Evolutionary conservation across 2,329 filamentous ascomycete genomes (phyloP), one percentile per base, ranked within the genome.

Genomic region (Trichophyton mentagrophytes): DNA sequence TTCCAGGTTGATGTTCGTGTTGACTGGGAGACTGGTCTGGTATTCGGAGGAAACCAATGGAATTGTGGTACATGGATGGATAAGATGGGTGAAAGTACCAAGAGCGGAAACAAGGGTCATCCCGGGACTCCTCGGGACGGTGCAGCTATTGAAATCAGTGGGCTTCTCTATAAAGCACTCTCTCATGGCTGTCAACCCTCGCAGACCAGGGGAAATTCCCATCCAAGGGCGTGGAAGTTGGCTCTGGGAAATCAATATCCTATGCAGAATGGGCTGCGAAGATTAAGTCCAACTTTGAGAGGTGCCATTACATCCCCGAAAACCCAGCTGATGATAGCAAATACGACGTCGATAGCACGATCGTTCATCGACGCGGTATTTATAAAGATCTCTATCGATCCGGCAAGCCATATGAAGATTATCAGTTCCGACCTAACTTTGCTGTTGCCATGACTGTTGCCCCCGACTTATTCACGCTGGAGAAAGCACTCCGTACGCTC

Each of bases 1-100:
- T 99, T 99, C 78, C 85, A 96, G 69, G 89, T 96, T 65, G 85
- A 93, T 62, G 87, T 97, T 66, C 83, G 88, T 62, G 89, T 95
- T 9, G 92, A 99, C 71, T 97, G 92, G 92, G 78, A 82, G 36
- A 93, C 85, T 3, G 95, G 93, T 22, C 82, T 99, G 64, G 86
- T 99, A 61, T 96, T 95, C 69, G 93, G 95, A 61, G 93, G 95
- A 38, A 97, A 89, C 69, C 91, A 96, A 70, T 81, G 78, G 75
- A 99, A 99, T 74, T 99, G 95, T 68, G 93, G 93, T 59, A 99
- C 93, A 1, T 99, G 93, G 93, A 96, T 96, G 90, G 93, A 99
- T 79, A 99, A 99, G 81, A 99, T 99, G 93, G 93, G 93, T n/a
- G 58, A 99, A 73, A 96, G 90, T 64, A 85, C 88, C 65, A 88